Conservation (phyloP, 23 red algal genomes). For the Agarophyton chilense region DNA sequence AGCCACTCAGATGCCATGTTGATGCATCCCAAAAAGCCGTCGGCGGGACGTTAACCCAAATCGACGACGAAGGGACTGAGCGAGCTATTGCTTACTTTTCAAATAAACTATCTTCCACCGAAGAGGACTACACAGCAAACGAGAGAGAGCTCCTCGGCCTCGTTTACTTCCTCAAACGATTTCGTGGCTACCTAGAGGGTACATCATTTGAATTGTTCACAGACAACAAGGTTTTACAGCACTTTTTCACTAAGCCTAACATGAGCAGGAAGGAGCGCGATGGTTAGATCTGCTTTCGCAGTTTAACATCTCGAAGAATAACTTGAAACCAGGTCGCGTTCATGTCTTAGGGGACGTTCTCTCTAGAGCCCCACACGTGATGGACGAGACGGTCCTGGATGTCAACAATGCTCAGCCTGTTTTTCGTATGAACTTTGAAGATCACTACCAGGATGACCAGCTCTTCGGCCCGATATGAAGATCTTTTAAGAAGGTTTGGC, state of each 20-base stretch:
- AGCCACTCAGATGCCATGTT: conserved; percentile 26
- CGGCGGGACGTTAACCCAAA: background rate
- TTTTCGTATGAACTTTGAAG: too few relatives aligned
- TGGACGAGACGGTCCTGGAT: background rate
- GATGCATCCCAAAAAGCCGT: conserved; percentile 16
- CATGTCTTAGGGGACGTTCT: conserved; percentile 38
- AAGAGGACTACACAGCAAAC: conserved; percentile 20
- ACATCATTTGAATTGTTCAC: conserved; percentile 33
- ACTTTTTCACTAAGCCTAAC: conserved; percentile 14
- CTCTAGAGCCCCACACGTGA: background rate
- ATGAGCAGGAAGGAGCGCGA: background rate
- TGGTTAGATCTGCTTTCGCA: background rate
- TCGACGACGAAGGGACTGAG: background rate
- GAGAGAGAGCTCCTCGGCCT: conserved; percentile 29
- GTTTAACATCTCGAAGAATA: background rate
- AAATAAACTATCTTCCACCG: conserved; percentile 11
- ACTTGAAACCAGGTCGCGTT: conserved; percentile 8
- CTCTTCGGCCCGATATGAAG: conserved; percentile 15
- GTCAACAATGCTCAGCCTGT: too few relatives aligned
- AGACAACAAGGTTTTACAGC: conserved; percentile 30
- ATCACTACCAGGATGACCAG: background rate
- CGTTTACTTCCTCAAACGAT: conserved; percentile 4
- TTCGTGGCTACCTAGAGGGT: conserved; percentile 29
- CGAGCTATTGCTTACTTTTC: background rate
- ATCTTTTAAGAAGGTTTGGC: background rate